These are phyloP conservation scores for Brassica rapa DNA, from an alignment of 345 rosid species.

Conservation along the genomic window DNA sequence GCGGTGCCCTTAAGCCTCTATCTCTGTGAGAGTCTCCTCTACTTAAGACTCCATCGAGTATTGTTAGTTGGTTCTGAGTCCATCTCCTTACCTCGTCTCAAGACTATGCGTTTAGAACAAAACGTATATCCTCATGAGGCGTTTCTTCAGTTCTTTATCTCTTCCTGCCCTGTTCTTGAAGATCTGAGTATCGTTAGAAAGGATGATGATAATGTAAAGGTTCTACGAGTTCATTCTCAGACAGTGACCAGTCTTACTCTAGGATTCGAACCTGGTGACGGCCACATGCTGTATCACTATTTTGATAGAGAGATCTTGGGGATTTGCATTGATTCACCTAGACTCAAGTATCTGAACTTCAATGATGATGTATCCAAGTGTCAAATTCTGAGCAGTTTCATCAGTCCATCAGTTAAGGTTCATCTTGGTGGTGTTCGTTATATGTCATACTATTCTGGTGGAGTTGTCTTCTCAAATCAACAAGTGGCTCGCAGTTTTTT, in stretches of 20 bases:
- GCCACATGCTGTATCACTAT: not conserved
- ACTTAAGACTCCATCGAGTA: not conserved
- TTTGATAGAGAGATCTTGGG: not conserved
- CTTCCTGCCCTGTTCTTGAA: not conserved
- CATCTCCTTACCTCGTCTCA: not conserved
- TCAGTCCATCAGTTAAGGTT: not conserved
- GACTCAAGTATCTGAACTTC: not conserved
- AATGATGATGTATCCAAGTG: not conserved
- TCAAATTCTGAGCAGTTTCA: not conserved
- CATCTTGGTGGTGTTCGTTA: not conserved
- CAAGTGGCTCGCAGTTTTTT: not conserved
- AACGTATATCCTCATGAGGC: not conserved
- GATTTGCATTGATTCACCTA: not conserved
- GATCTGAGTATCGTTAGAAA: not conserved
- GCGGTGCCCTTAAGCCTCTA: not conserved
- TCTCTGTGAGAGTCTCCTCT: not conserved
- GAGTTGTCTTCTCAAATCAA: not conserved
- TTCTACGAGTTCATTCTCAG: not conserved
- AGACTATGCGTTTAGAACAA: not conserved
- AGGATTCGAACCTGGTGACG: not conserved
- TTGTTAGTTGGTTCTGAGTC: not conserved
- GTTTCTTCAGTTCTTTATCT: not conserved
- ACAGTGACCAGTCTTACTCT: not conserved
- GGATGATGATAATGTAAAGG: not conserved
- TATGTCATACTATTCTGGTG: not conserved